These are phyloP conservation scores for Biscutella laevigata DNA, from an alignment of 441 rosid species.

Conservation along the genomic window DNA sequence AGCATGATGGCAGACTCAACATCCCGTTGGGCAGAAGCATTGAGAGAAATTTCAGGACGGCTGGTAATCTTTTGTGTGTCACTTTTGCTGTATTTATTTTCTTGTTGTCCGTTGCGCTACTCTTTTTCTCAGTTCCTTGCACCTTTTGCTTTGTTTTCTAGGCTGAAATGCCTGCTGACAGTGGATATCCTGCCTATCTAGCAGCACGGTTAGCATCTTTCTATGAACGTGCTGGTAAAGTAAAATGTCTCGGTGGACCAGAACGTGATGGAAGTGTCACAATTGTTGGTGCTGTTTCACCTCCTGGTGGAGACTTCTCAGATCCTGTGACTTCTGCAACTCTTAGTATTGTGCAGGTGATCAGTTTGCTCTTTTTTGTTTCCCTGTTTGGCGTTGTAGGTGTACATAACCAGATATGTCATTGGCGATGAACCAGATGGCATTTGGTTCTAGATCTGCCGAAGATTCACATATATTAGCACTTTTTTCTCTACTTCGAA, in stretches of 20 bases:
- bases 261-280: constrained; percentile 98
- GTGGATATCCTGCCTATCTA: constrained; percentile 99
- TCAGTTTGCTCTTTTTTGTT: too few relatives aligned
- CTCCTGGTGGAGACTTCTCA: constrained; percentile 99
- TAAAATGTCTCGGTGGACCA: constrained; percentile 95
- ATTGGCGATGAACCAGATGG: not conserved
- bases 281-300: constrained; percentile 98
- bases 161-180: constrained; percentile 99
- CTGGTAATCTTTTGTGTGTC: constrained; percentile 42
- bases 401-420: not conserved
- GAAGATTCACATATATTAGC: not conserved
- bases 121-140: constrained; percentile 6
- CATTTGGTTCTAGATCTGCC: constrained; percentile 1
- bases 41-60: constrained; percentile 99
- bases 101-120: not conserved
- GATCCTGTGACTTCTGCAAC: constrained; percentile 99
- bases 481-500: not conserved
- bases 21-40: constrained; percentile 99
- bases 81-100: not conserved
- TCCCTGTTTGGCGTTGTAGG: not conserved
- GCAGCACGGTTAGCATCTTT: constrained; percentile 98
- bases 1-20: constrained; percentile 99
- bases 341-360: constrained; percentile 94
- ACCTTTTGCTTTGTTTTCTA: constrained; percentile 32
- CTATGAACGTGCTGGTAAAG: constrained; percentile 99